Evolutionary conservation across 768 basidiomycete species (phyloP), one percentile per base, ranked within the genome.

Genomic region (Mycena galopus): DNA sequence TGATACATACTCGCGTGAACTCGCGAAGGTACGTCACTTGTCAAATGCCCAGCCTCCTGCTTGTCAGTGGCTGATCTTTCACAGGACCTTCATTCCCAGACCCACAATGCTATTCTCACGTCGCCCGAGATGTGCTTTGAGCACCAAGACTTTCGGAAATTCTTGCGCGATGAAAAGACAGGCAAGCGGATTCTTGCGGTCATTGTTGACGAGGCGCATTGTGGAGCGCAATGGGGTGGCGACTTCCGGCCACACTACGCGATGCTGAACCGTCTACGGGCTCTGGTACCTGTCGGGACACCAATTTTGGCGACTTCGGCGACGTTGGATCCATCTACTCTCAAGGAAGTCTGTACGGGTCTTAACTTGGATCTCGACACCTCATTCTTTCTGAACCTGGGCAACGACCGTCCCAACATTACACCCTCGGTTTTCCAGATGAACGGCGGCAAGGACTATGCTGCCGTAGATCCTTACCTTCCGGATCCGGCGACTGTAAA

Each of bases 191-290:
- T 85, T 32, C 61, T 50, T 6, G 75, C 73, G 0, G 37, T 83
- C 19, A 76, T 86, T 32, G 68, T 85, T n/a, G 84, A 85, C 61
- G 83, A 86, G 62, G 83, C 82, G 0, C 86, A 86, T 61, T 84
- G 82, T 56, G 83, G 80, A 29, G 57, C 77, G 2, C 77, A 81
- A 51, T 84, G 83, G 82, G 81, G 81, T 2, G 80, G 77, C 0
- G 78, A 82, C 29, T 85, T 85, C 73, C 80, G 84, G 0, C 68
- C 73, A 8, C 51, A 64, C 0, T 86, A 83, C 69, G 71, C 53
- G 8, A 33, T 79, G 29, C 76, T 85, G 6, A 73, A 69, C 0
- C 75, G 75, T 17, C 69, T 85, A 6, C 81, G 81, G 0, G 72
- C 80, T 0, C 78, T 82, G 25, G 62, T 84, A 23, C 79, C 82